Conservation (phyloP, 192 early-diverging fungal species). For the Haplosporangium gracile region DNA sequence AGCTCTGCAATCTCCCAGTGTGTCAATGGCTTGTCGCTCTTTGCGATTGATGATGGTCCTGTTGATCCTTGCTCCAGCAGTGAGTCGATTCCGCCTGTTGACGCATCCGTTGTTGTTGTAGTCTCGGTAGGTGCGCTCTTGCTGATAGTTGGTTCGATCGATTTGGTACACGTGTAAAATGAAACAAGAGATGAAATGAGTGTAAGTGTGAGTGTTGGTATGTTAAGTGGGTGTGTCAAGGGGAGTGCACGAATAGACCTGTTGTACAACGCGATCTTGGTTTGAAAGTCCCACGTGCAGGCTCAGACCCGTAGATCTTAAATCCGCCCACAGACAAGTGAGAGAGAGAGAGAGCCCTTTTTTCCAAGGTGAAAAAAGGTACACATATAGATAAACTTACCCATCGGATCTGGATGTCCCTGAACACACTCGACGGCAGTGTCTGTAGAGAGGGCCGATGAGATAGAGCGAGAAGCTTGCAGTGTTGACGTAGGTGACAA, state of each 20-base stretch:
- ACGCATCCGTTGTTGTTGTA: background rate
- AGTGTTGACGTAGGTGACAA: slow-evolving; percentile 85
- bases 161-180: background rate
- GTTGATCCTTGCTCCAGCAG: slow-evolving; percentile 31
- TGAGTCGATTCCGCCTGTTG: slow-evolving; percentile 9
- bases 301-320: slow-evolving; percentile 3
- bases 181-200: background rate
- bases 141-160: slow-evolving; percentile 2
- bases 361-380: background rate
- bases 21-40: slow-evolving; percentile 10
- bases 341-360: background rate
- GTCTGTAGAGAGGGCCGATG: slow-evolving; percentile 50
- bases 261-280: background rate
- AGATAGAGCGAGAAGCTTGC: slow-evolving; percentile 83
- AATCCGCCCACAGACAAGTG: background rate
- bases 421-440: slow-evolving; percentile 1
- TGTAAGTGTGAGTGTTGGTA: background rate
- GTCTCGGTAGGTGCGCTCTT: background rate
- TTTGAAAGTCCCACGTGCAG: background rate
- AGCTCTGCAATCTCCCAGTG: slow-evolving; percentile 69
- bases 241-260: background rate
- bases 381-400: background rate
- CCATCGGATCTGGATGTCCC: background rate
- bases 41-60: background rate
- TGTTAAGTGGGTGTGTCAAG: background rate